Base-by-base conservation (phyloP, 2,329 filamentous ascomycete genomes). In the Penicillium oxalicum region DNA sequence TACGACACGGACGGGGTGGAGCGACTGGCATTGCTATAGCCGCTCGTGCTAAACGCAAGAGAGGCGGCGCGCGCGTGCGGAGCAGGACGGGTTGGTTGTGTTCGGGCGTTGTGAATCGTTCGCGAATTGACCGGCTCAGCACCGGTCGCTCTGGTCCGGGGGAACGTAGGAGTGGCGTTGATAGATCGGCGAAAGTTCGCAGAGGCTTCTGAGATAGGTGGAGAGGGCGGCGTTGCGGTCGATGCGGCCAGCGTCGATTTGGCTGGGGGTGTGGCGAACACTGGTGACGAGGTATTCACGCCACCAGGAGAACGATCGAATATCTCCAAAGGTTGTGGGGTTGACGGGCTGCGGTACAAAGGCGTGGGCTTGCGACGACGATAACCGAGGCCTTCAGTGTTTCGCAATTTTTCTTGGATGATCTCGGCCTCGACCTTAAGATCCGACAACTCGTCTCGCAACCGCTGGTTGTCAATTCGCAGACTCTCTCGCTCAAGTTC, bases 351-450 rank as follows among this genome's bases (percentile, higher is more conserved):
- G 45, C 74, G 72, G 37, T 73, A 71, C 42, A 78, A 61, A 5
- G 77, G 70, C 48, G 74, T 69, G 39, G 77, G 74, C 61, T 77
- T 79, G 59, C 74, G 72, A 52, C 74, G 72, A 53, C 76, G 71
- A 56, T 77, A 71, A 26, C 72, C 66, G 50, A 77, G 72, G 27
- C 70, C 70, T 60, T 83, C 78, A 33, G 80, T 75, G 48, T 91
- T 87, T 65, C 87, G 87, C 64, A 97, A 77, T 77, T 96, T 97
- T 76, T 95, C 89, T 63, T 93, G 86, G 62, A 91, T 81, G 62
- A 98, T 93, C 64, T 97, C 93, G 51, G 87, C 86, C 71, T 98
- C 93, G 54, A 98, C 89, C 75, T 89, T 94, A 58, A 96, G 78
- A 66, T 98, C 93, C 5, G 88, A 87, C 9, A 97, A 77, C 68